A percentile compares a stretch with the other conserved stretches of the same genome.
phyloP scores from a whole-genome alignment of 805 yeast genomes.

The Kuraishia floccosa region DNA sequence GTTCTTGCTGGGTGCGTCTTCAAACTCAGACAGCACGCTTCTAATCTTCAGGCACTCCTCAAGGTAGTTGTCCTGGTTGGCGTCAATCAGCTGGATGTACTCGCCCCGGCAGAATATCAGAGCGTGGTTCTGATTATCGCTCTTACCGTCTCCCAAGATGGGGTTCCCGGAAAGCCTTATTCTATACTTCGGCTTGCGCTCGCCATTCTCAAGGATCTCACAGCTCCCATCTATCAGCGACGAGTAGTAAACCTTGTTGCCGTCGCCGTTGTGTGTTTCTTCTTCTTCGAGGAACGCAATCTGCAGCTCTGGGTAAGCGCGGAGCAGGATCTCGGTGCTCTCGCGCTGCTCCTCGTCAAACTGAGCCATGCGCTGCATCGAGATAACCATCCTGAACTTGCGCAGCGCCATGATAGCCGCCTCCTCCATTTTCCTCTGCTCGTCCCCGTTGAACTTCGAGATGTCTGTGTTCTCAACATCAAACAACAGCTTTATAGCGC shows the following conservation, averaged over 20 bases:
- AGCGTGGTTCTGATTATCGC: conserved; percentile 76
- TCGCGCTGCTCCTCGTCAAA: conserved; percentile 48
- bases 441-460: conserved; percentile 17
- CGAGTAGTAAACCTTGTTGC: conserved; percentile 40
- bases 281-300: conserved; percentile 48
- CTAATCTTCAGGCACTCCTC: conserved; percentile 77
- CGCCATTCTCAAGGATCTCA: conserved; percentile 44
- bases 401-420: conserved; percentile 47
- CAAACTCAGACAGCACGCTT: conserved; percentile 67
- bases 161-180: conserved; percentile 70
- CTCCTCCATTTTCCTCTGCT: conserved; percentile 24
- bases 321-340: conserved; percentile 43
- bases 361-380: conserved; percentile 49
- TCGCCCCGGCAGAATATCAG: conserved; percentile 71
- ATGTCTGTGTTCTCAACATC: conserved; percentile 35
- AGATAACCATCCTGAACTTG: conserved; percentile 53
- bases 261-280: conserved; percentile 25
- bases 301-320: conserved; percentile 61
- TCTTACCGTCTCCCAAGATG: conserved; percentile 75
- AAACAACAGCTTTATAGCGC: conserved; percentile 59
- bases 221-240: conserved; percentile 65
- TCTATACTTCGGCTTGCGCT: conserved; percentile 49
- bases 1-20: conserved; percentile 26
- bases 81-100: conserved; percentile 71
- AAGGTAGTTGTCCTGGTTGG: conserved; percentile 73